Conservation (phyloP, 805 yeast species). For the Saccharomycopsis selenospora region DNA sequence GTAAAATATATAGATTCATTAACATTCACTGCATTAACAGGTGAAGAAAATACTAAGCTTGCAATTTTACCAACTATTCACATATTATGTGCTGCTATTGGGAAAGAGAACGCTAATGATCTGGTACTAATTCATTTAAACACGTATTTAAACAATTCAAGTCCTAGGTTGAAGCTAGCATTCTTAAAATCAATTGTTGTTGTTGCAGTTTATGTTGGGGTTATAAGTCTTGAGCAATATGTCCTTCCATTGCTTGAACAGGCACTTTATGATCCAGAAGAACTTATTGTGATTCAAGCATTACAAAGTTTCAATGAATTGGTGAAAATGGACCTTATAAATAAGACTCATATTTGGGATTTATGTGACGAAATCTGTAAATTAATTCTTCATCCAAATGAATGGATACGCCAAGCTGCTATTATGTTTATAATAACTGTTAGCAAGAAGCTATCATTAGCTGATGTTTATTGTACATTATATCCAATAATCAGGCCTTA, state of each 20-base stretch:
- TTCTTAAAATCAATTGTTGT: slow-evolving; percentile 67
- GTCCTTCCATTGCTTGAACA: slow-evolving; percentile 79
- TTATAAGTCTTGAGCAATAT: slow-evolving; percentile 77
- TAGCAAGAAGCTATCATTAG: slow-evolving; percentile 54
- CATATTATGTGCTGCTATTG: slow-evolving; percentile 74
- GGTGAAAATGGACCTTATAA: slow-evolving; percentile 48
- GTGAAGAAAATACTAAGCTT: slow-evolving; percentile 58
- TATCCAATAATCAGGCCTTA: slow-evolving; percentile 75
- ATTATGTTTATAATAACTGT: slow-evolving; percentile 54
- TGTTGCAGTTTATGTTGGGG: slow-evolving; percentile 75
- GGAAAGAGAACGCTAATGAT: slow-evolving; percentile 83
- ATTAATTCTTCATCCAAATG: slow-evolving; percentile 77
- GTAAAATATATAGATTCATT: slow-evolving; percentile 56
- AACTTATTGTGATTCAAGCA: slow-evolving; percentile 66
- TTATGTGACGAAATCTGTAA: slow-evolving; percentile 44
- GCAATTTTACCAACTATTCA: slow-evolving; percentile 65
- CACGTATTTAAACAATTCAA: slow-evolving; percentile 80
- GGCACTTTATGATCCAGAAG: slow-evolving; percentile 78
- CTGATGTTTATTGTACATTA: slow-evolving; percentile 77
- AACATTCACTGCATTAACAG: slow-evolving; percentile 61
- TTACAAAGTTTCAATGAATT: slow-evolving; percentile 51
- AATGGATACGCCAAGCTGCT: slow-evolving; percentile 70
- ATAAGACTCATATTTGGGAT: slow-evolving; percentile 47
- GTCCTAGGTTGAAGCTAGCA: slow-evolving; percentile 56
- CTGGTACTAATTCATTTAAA: slow-evolving; percentile 83